Percentiles rank a stretch among this genome's conserved stretches.
Conservation (phyloP, 192 early-diverging fungal genomes). For the Umbelopsis vinacea region DNA sequence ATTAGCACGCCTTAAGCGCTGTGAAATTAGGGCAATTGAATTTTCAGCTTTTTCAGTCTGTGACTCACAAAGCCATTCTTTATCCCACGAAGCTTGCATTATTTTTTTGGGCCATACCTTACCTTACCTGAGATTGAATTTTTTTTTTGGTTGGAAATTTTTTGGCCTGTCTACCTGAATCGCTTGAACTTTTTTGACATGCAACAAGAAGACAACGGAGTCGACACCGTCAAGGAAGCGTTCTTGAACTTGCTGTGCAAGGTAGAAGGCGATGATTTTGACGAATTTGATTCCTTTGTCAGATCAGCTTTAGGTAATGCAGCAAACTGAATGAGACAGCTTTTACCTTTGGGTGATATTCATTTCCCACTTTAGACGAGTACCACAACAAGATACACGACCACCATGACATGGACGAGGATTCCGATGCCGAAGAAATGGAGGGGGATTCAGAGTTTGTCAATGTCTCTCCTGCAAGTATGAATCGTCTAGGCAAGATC, state of each 20-base stretch:
- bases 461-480: constrained; percentile 14
- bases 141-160: background rate
- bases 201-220: constrained; percentile 16
- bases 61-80: no score
- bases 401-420: constrained; percentile 21
- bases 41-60: no score
- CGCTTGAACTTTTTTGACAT: background rate
- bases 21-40: no score
- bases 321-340: no score
- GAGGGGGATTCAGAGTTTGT: constrained; percentile 23
- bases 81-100: no score
- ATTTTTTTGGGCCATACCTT: no score
- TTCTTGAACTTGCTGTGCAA: constrained; percentile 35
- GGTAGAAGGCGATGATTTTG: constrained; percentile 32
- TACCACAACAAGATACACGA: constrained; percentile 36
- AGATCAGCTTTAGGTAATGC: constrained; percentile 32
- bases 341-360: background rate
- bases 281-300: constrained; percentile 38
- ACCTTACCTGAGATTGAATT: constrained; percentile 1
- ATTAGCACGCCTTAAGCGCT: background rate
- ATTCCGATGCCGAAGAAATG: constrained; percentile 3
- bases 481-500: constrained; percentile 51
- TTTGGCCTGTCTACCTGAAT: background rate
- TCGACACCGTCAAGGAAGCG: constrained; percentile 33
- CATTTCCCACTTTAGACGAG: constrained; percentile 29